These are phyloP conservation scores for Podospora conica DNA, from an alignment of 495 filamentous ascomycete genomes.

Conservation along the genomic window DNA sequence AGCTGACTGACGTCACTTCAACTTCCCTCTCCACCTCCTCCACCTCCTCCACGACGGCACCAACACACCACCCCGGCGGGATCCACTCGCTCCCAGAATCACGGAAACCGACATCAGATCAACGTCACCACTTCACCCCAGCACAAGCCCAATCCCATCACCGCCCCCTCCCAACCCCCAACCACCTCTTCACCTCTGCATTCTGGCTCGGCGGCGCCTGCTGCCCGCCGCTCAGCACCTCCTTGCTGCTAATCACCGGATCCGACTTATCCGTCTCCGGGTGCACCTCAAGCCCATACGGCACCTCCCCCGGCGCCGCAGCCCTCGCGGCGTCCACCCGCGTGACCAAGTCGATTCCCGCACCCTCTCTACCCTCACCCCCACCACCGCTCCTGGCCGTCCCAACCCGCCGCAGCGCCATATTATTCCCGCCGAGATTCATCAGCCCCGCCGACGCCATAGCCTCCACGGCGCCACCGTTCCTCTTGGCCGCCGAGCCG, in stretches of 20 bases:
- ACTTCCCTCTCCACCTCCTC: no score
- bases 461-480: not conserved
- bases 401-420: not conserved
- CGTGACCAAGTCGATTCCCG: not conserved
- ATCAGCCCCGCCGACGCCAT: not conserved
- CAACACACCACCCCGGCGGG: no score
- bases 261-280: not conserved
- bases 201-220: conserved; percentile 4
- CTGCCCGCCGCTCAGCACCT: not conserved
- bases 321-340: not conserved
- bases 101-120: no score
- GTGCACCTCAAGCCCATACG: not conserved
- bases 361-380: not conserved
- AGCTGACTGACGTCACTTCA: no score
- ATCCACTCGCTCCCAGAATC: no score
- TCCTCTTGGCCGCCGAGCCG: not conserved
- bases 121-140: no score
- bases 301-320: not conserved
- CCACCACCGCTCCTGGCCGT: not conserved
- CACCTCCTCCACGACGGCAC: no score
- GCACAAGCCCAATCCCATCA: not conserved
- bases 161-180: not conserved
- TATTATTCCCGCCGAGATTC: not conserved
- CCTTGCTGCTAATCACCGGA: not conserved
- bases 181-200: not conserved